These are phyloP conservation scores for Acorus gramineus DNA, from an alignment of 106 monocot genomes.

Conservation along the genomic window DNA sequence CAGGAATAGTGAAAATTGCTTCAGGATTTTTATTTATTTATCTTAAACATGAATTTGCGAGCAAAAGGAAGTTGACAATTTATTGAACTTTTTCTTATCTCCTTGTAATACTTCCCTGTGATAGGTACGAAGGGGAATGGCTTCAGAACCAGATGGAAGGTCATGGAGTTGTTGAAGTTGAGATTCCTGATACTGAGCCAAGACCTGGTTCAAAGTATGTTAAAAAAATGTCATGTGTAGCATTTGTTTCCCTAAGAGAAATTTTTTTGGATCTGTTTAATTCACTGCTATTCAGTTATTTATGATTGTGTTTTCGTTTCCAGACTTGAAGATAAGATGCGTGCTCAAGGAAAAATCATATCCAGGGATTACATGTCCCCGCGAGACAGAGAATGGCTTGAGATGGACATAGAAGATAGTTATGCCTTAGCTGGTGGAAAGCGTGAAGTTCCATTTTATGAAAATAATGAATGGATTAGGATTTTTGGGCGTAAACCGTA, in stretches of 20 bases:
- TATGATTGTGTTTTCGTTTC: conserved; percentile 1
- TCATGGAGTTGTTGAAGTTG: conserved; percentile 80
- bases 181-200: conserved; percentile 72
- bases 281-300: neutral
- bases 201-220: conserved; percentile 75
- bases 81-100: too few relatives aligned
- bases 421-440: conserved; percentile 26
- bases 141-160: conserved; percentile 80
- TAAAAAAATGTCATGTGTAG: neutral
- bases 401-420: conserved; percentile 81
- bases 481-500: conserved; percentile 70
- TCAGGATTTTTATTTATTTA: neutral
- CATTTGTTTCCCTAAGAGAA: neutral
- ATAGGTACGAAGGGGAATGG: conserved; percentile 87
- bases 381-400: conserved; percentile 62
- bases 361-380: conserved; percentile 62
- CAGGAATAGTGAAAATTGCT: too few relatives aligned
- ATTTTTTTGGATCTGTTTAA: neutral
- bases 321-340: conserved; percentile 85
- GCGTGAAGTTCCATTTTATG: conserved; percentile 61
- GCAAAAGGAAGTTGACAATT: too few relatives aligned
- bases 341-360: conserved; percentile 62
- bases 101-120: neutral
- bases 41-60: neutral
- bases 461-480: conserved; percentile 71